Conservation (phyloP, 352 stramenopile genomes). For the Phytophthora capsici region DNA sequence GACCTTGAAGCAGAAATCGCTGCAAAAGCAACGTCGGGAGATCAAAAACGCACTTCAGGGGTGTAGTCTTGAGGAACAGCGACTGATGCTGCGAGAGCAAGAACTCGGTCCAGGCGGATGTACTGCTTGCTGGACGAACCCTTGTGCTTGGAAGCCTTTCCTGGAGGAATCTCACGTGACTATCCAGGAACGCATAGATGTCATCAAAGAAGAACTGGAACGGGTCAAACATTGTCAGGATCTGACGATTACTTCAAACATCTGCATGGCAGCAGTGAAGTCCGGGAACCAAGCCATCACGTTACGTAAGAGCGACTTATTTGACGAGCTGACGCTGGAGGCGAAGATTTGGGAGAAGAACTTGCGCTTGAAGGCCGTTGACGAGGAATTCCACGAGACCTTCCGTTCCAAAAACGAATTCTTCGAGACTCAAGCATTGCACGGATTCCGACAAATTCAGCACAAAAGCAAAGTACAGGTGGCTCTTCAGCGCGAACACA, state of each 20-base stretch:
- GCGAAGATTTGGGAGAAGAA: slow-evolving; percentile 76
- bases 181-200: slow-evolving; percentile 65
- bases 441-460: slow-evolving; percentile 91
- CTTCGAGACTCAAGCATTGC: slow-evolving; percentile 91
- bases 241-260: slow-evolving; percentile 50
- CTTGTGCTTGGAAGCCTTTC: slow-evolving; percentile 72
- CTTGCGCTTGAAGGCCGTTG: slow-evolving; percentile 78
- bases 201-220: slow-evolving; percentile 73
- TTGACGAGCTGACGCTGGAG: slow-evolving; percentile 76
- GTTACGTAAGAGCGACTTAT: slow-evolving; percentile 71
- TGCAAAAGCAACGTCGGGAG: slow-evolving; percentile 76
- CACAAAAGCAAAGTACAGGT: slow-evolving; percentile 77
- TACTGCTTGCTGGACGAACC: slow-evolving; percentile 80
- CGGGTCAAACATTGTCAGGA: slow-evolving; percentile 68
- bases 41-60: slow-evolving; percentile 77
- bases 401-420: slow-evolving; percentile 81
- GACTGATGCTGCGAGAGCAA: slow-evolving; percentile 64
- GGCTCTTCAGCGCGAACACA: slow-evolving; percentile 89
- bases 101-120: slow-evolving; percentile 79
- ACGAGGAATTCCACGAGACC: slow-evolving; percentile 93
- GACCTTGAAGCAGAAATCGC: slow-evolving; percentile 57
- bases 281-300: slow-evolving; percentile 52
- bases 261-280: slow-evolving; percentile 73
- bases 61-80: slow-evolving; percentile 70
- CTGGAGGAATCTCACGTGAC: slow-evolving; percentile 56